Base-by-base conservation (phyloP, 352 stramenopile species). In the Phytophthora citrophthora region DNA sequence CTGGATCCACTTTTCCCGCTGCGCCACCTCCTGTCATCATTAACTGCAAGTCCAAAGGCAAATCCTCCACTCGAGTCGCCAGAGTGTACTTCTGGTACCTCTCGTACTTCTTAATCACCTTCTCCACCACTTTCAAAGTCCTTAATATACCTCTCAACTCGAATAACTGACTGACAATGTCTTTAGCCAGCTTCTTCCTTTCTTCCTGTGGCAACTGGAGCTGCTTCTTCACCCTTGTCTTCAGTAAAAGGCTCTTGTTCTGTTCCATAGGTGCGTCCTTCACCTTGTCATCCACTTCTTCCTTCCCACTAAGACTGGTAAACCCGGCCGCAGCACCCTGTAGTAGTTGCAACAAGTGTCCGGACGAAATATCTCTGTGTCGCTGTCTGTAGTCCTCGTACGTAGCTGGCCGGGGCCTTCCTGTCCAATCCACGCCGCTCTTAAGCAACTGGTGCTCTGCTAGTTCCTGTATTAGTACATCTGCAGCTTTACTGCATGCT, bases 341-440 rank as follows among this genome's bases (percentile, higher is more conserved):
- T 39, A 92, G 59, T 29, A 92, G 53, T 16, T 88, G 62, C 15
- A 96, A 46, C 50, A 96, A 68, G 32, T 96, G 88, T 0, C 68
- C 68, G 1, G 86, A 61, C 2, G 79, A 81, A 26, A 96, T 71
- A 27, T 94, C 79, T 7, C 80, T 78, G 61, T 96, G 88, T 2
- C 86, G 81, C 49, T 88, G 70, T 54, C 86, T 73, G 48, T 86
- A 92, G 67, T 96, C 88, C 7, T 84, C 74, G 45, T 93, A 96
- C 34, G 84, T 92, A 16, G 81, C 69, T 1, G 64, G 31, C 24
- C 77, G 83, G 11, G 44, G 24, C 12, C 49, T 43, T 1, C 88
- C 88, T n/a, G 76, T 66, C 88, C 88, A 96, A 53, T 90, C 75
- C 27, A 96, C 70, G 7, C 74, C 74, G 43, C 77, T 57, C 2